phyloP scores from a whole-genome alignment of 768 basidiomycete species.

The Sporobolomyces pararoseus region DNA sequence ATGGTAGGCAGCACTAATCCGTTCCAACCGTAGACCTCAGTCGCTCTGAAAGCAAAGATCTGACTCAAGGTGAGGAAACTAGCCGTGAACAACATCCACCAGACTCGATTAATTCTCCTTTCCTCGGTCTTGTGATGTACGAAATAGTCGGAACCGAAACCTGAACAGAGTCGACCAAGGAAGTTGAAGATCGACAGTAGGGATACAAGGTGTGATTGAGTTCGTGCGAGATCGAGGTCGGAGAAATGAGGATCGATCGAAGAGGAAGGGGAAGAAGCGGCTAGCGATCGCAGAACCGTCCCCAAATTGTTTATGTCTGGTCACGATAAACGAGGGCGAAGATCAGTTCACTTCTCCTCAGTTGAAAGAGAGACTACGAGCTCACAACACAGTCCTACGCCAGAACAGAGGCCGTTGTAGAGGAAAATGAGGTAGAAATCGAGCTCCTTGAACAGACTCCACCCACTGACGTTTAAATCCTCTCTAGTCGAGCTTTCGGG shows the following conservation, averaged over 20 bases:
- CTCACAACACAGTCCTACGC: constrained; percentile 27
- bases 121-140: constrained; percentile 4
- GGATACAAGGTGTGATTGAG: constrained; percentile 35
- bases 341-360: neutral
- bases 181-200: constrained; percentile 39
- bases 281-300: constrained; percentile 29
- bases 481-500: neutral
- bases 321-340: neutral
- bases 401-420: constrained; percentile 30
- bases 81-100: constrained; percentile 16
- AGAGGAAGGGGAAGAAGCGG: neutral
- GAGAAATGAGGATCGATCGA: neutral
- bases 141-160: constrained; percentile 29
- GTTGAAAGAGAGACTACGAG: neutral
- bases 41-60: neutral
- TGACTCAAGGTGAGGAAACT: constrained; percentile 5
- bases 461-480: constrained; percentile 14
- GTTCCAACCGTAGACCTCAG: neutral
- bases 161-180: constrained; percentile 24
- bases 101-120: constrained; percentile 6
- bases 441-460: constrained; percentile 14
- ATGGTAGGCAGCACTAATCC: constrained; percentile 20
- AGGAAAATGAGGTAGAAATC: constrained; percentile 33
- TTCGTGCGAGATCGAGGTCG: neutral
- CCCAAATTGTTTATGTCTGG: constrained; percentile 41